Base-by-base conservation (phyloP, 2,329 filamentous ascomycete genomes). In the Hypoxylon rubiginosum region DNA sequence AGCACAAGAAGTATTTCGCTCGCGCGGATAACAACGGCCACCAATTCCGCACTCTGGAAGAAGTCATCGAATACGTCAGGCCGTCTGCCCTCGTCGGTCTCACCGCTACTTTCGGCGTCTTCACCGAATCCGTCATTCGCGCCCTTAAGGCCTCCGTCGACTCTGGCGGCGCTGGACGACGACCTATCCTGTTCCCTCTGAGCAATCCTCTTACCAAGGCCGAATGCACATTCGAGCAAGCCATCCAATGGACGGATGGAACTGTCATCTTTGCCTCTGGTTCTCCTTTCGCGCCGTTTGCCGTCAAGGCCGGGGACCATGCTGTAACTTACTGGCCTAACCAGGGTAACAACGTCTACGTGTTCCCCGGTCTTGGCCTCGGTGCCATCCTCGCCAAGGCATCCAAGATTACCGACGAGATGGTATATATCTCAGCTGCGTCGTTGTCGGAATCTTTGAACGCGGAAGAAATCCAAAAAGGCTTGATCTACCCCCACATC, bases 171-270 rank as follows among this genome's bases (percentile, higher is more conserved):
- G 77, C 88, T 71, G 94, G 94, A 79, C 88, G 94, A 68, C 86
- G 89, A 69, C 94, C 96, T 67, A 95, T 97, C 76, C 91, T 97
- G 75, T 98, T 99, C 89, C 95, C 95, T 58, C 90, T 99, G 46
- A 97, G 93, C 81, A 98, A 99, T 84, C 96, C 96, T 53, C 90
- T 94, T 55, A 94, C 91, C 82, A 97, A 98, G 85, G 97, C 95
- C 8, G 96, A 99, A 83, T 98, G 96, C 84, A 97, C 93, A 15
- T 98, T 97, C 75, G 94, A 97, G 84, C 92, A 96, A 77, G 96
- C 96, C 15, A 87, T 98, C 75, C 88, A 90, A 75, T 90, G 95
- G 90, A 98, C 95, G 10, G 92, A 98, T 64, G 95, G 95, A 67
- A 92, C 90, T 59, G 94, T 90, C 74, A 89, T 99, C 78, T 99